Evolutionary conservation across 139 green algal genomes (phyloP), one percentile per base, ranked within the genome.

Genomic region (Chlorella ohadii): DNA sequence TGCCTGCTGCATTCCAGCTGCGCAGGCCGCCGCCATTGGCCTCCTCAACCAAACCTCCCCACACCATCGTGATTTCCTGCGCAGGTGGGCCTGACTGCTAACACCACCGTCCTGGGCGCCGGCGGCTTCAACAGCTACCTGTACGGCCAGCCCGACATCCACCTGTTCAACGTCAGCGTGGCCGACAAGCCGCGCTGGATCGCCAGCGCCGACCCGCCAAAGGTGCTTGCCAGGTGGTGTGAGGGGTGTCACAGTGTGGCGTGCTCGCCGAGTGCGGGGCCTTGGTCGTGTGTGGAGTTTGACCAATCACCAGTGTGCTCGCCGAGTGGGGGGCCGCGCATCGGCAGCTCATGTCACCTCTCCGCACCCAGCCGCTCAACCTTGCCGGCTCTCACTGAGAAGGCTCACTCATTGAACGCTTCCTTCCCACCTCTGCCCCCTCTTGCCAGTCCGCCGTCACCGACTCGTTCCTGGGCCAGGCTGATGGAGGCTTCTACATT

Each of bases 401-500:
- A n/a, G n/a, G n/a, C n/a, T n/a, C n/a, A n/a, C n/a, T n/a, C n/a
- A n/a, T n/a, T n/a, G n/a, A n/a, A n/a, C n/a, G n/a, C n/a, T n/a
- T n/a, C 44, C 44, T 9, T 9, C 9, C 44, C 44, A 6, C 44
- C 44, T 51, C 28, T 59, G 51, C 31, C 4, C 5, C 33, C 34
- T 1, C 20, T 11, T 51, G 31, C 25, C 74, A 81, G 74, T 70
- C 55, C 17, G 77, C 77, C 17, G 61, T 72, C 15, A 63, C 77
- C 22, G 77, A 83, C 77, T 39, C 23, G 3, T 83, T 83, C 22
- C 13, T 55, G 12, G 59, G 38, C 36, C 59, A 68, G 19, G 2
- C 77, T 39, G 77, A 57, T 39, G 61, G 77, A 61, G 77, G 77
- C 38, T 83, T 83, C 33, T 72, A 28, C 61, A 64, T 83, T 12